These are phyloP conservation scores for Mycotypha africana DNA, from an alignment of 371 early-diverging fungal genomes.

Conservation along the genomic window DNA sequence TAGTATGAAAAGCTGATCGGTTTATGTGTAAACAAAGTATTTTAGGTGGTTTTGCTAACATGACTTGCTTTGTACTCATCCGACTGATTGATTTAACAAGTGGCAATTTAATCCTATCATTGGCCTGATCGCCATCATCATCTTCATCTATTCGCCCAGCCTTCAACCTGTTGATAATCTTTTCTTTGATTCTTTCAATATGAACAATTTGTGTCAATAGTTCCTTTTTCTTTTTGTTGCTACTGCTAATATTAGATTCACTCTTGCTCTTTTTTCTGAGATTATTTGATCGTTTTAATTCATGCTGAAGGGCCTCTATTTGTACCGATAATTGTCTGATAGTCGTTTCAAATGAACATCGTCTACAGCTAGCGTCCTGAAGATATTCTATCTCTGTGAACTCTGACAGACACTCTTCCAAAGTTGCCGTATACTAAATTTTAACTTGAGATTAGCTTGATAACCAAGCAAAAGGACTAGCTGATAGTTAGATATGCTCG, in stretches of 20 bases:
- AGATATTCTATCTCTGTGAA: constrained; percentile 67
- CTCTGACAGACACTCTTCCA: constrained; percentile 59
- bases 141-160: constrained; percentile 18
- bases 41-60: constrained; percentile 56
- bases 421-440: constrained; percentile 41
- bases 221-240: constrained; percentile 19
- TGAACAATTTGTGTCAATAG: constrained; percentile 19
- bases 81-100: constrained; percentile 14
- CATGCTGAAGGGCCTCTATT: constrained; percentile 34
- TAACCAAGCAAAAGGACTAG: no score
- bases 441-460: no score
- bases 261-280: no score
- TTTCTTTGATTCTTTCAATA: constrained; percentile 5
- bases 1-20: constrained; percentile 58
- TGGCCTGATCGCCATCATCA: constrained; percentile 20
- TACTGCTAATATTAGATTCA: no score
- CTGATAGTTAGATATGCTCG: no score
- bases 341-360: constrained; percentile 62
- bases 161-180: constrained; percentile 6
- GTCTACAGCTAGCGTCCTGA: constrained; percentile 67
- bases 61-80: constrained; percentile 53
- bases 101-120: no score
- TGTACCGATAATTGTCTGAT: constrained; percentile 19
- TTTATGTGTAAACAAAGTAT: constrained; percentile 68
- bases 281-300: constrained; percentile 28